Evolutionary conservation across 371 early-diverging fungal genomes (phyloP), one percentile per base, ranked within the genome.

Genomic region (Amoeboaphelidium protococcarum): DNA sequence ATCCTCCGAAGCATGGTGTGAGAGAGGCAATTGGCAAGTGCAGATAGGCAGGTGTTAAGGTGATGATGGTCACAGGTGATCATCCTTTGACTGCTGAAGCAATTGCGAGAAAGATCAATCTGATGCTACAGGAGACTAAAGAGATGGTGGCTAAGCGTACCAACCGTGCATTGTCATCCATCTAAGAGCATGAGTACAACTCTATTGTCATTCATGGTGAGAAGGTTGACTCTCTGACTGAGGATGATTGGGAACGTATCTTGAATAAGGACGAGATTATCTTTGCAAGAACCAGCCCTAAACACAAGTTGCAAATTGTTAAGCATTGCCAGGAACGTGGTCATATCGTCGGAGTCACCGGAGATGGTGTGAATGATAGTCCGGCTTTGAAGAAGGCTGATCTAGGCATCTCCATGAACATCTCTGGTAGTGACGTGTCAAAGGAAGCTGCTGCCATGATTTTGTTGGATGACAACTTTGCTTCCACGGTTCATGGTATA

Each of bases 391-490:
- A 88, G 61, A 82, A 82, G 66, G 90, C 95, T 6, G 89, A 96
- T 60, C 58, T 96, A 46, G 97, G 95, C 53, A 87, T 95, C 61
- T 81, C 92, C 2, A 88, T 92, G 94, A 88, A 89, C 62, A 62
- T 74, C 26, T 74, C 78, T 25, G 96, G 91, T 13, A 79, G 86
- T 0, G 92, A 94, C 55, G 90, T 91, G 21, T 80, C 86, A 42
- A 95, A 96, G 60, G 89, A 94, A 51, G 90, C 92, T 10, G 91
- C 96, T 19, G 71, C 84, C 41, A 94, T 97, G 87, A 84, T 97
- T 51, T 59, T 97, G 49, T 56, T 90, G 23, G 89, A 92, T 59
- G 89, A 90, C 59, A 83, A 89, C 70, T 89, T 90, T 67, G 77
- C 86, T 2, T 78, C 81, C 6, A 76, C 78, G 27, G 73, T 91